phyloP scores from a whole-genome alignment of 176 grass and related monocot species.

The Lolium perenne region DNA sequence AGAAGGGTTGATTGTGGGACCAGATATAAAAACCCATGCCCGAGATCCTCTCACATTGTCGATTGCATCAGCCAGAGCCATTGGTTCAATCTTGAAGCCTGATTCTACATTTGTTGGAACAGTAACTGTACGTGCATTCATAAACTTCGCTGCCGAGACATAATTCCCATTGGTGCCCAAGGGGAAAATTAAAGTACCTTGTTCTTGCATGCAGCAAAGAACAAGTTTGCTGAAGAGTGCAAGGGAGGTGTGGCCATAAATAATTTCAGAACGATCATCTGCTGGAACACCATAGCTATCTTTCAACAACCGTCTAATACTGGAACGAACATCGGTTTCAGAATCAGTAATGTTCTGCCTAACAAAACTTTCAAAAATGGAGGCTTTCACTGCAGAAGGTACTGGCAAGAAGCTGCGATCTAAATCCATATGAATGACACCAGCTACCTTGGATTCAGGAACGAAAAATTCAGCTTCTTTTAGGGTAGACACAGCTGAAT shows the following conservation, averaged over 20 bases:
- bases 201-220: conserved; percentile 80
- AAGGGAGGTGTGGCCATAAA: conserved; percentile 72
- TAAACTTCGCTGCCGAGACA: conserved; percentile 71
- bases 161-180: conserved; percentile 79
- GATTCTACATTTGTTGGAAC: conserved; percentile 57
- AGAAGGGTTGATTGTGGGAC: conserved; percentile 88
- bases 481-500: conserved; percentile 72
- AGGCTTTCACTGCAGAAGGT: conserved; percentile 69
- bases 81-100: conserved; percentile 73
- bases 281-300: conserved; percentile 64
- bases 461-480: conserved; percentile 80
- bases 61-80: background rate
- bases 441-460: conserved; percentile 40
- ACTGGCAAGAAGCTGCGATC: conserved; percentile 82
- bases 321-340: conserved; percentile 74
- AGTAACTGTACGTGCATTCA: conserved; percentile 60
- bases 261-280: conserved; percentile 42
- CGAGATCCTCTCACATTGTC: no score
- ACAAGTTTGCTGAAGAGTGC: conserved; percentile 90
- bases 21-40: conserved; percentile 89
- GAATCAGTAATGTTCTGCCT: conserved; percentile 87
- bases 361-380: conserved; percentile 93
- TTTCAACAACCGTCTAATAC: conserved; percentile 67
- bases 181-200: conserved; percentile 90
- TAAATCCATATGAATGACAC: conserved; percentile 86